Percentiles rank a stretch among this genome's conserved stretches.
Evolutionary conservation across 768 basidiomycete genomes (phyloP).

Genomic region (Phaeotremella skinneri): DNA sequence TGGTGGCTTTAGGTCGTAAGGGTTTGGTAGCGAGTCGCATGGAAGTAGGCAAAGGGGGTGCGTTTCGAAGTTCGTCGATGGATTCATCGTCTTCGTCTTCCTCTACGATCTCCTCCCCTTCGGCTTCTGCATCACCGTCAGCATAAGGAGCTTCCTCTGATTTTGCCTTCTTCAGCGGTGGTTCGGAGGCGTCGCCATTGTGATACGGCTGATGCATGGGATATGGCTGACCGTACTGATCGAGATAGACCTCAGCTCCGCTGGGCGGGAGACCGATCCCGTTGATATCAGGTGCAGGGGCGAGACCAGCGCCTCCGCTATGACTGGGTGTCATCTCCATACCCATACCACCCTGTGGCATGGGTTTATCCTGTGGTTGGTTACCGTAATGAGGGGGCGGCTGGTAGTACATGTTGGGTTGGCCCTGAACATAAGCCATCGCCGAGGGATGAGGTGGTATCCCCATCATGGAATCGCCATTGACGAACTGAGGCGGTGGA

Average conservation of each 20-base stretch:
- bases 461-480: slow-evolving; percentile 26
- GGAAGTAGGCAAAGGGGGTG: slow-evolving; percentile 29
- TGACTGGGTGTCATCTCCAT: slow-evolving; percentile 23
- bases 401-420: slow-evolving; percentile 30
- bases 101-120: slow-evolving; percentile 20
- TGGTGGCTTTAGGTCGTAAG: slow-evolving; percentile 30
- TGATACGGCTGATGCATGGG: slow-evolving; percentile 13
- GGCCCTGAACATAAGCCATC: slow-evolving; percentile 52
- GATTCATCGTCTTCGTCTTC: slow-evolving; percentile 36
- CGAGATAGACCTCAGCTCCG: slow-evolving; percentile 39
- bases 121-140: slow-evolving; percentile 12
- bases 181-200: slow-evolving; percentile 24
- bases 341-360: slow-evolving; percentile 10
- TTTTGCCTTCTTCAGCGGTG: slow-evolving; percentile 31
- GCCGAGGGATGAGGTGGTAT: slow-evolving; percentile 31
- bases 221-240: slow-evolving; percentile 47
- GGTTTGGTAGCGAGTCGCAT: slow-evolving; percentile 47
- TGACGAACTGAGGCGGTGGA: slow-evolving; percentile 16
- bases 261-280: slow-evolving; percentile 29
- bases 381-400: slow-evolving; percentile 12
- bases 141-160: slow-evolving; percentile 21
- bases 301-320: slow-evolving; percentile 20
- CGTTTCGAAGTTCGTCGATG: slow-evolving; percentile 29
- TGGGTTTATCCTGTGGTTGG: slow-evolving; percentile 3
- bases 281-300: slow-evolving; percentile 39